phyloP scores from a whole-genome alignment of 169 alveolate genomes.

The Sarcocystis neurona region DNA sequence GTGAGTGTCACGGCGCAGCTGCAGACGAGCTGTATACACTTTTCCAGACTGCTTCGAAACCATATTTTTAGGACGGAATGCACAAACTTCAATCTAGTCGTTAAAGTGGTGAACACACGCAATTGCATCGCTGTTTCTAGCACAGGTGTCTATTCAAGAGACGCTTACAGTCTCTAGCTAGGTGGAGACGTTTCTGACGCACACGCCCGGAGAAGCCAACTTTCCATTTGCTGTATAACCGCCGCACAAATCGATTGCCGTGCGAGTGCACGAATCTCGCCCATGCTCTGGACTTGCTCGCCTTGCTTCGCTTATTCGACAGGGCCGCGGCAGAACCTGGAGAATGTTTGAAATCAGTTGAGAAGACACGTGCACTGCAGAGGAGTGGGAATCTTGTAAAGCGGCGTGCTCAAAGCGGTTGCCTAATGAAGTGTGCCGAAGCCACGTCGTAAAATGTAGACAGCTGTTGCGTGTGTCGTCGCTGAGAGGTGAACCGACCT shows the following conservation, averaged over 20 bases:
- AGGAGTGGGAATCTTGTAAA: too few relatives aligned
- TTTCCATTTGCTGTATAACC: background rate
- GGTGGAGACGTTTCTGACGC: background rate
- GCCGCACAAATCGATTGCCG: background rate
- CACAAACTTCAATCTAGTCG: too few relatives aligned
- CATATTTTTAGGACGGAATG: too few relatives aligned
- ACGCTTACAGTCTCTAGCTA: background rate
- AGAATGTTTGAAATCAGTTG: background rate
- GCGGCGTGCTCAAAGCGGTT: background rate
- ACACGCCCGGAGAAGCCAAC: background rate
- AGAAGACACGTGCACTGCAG: background rate
- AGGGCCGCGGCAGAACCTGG: slow-evolving; percentile 4
- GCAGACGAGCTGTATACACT: too few relatives aligned
- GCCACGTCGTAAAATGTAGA: background rate
- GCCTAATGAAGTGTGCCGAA: background rate
- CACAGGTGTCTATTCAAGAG: too few relatives aligned
- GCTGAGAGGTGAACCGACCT: too few relatives aligned
- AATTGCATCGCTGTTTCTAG: too few relatives aligned
- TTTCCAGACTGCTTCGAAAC: too few relatives aligned
- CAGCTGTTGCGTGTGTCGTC: background rate
- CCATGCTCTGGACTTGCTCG: background rate
- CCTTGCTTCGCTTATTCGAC: background rate
- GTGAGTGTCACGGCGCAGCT: too few relatives aligned
- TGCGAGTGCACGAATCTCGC: background rate
- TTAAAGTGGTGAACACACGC: too few relatives aligned